Conservation (phyloP, 257 asterid genomes). For the Oldenlandia corymbosa region DNA sequence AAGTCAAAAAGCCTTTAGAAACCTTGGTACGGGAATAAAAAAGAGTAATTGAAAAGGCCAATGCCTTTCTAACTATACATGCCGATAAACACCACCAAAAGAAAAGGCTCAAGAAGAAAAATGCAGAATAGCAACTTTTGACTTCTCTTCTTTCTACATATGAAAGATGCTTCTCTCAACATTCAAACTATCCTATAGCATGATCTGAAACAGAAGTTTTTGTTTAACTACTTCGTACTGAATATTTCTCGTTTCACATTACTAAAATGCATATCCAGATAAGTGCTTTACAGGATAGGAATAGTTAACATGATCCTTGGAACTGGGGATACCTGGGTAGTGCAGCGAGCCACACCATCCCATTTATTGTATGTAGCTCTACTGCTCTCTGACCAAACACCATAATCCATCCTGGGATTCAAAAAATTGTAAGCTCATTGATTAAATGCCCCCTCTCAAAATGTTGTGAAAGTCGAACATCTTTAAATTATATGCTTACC, state of each 20-base stretch:
- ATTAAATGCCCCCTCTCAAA: slow-evolving; percentile 11
- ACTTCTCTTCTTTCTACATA: background rate
- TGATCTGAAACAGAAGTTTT: background rate
- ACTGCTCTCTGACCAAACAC: slow-evolving; percentile 87
- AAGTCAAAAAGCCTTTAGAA: background rate
- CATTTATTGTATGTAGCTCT: slow-evolving; percentile 85
- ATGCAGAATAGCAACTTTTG: background rate
- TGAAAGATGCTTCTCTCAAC: background rate
- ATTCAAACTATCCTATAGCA: background rate
- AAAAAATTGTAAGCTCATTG: slow-evolving; percentile 13
- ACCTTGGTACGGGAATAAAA: background rate
- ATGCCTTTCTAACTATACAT: background rate
- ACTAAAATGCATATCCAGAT: background rate
- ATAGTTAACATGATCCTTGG: background rate
- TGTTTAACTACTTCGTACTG: background rate
- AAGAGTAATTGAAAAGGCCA: background rate
- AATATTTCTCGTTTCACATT: background rate
- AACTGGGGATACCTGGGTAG: slow-evolving; percentile 61
- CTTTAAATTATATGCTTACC: slow-evolving; percentile 43
- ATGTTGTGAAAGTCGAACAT: background rate
- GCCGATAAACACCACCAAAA: no score
- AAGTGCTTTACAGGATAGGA: background rate
- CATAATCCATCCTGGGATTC: slow-evolving; percentile 76
- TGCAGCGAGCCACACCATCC: slow-evolving; percentile 96
- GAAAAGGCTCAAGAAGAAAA: no score